These are phyloP conservation scores for Leptomonas pyrrhocoris DNA, from an alignment of 208 protist genomes.

Conservation along the genomic window DNA sequence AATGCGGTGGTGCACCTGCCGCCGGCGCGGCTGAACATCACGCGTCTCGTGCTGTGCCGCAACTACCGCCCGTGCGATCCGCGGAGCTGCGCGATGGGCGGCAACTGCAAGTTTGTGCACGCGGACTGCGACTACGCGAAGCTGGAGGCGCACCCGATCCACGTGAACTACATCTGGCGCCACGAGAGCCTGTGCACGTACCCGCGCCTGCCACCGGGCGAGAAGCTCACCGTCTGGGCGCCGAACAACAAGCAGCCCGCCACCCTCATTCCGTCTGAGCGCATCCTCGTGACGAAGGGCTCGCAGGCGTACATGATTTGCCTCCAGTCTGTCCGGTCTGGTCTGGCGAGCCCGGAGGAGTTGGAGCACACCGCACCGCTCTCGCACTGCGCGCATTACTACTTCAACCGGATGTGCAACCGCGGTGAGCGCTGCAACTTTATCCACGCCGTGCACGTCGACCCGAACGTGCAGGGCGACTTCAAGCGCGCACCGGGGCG, in stretches of 20 bases:
- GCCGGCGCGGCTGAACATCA: constrained; percentile 77
- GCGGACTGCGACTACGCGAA: constrained; percentile 54
- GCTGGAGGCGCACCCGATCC: constrained; percentile 67
- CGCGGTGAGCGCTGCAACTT: constrained; percentile 74
- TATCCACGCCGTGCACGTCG: constrained; percentile 78
- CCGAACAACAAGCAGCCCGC: constrained; percentile 31
- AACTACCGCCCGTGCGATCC: constrained; percentile 60
- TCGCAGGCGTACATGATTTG: constrained; percentile 20
- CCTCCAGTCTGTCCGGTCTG: constrained; percentile 9
- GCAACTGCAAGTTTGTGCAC: constrained; percentile 85
- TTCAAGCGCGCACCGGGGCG: constrained; percentile 56
- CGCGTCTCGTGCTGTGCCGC: constrained; percentile 81
- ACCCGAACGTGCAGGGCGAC: constrained; percentile 64
- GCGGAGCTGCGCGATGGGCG: constrained; percentile 62
- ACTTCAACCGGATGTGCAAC: constrained; percentile 75
- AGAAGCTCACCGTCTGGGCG: constrained; percentile 26
- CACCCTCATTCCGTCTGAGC: constrained; percentile 38
- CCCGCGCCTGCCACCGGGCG: constrained; percentile 47
- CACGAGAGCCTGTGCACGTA: constrained; percentile 69
- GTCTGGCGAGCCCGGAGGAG: constrained; percentile 8
- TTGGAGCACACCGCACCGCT: constrained; percentile 16
- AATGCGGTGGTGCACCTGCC: constrained; percentile 54
- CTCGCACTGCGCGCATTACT: constrained; percentile 26
- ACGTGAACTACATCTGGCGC: constrained; percentile 87
- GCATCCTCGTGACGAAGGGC: constrained; percentile 34